These are phyloP conservation scores for Candida fluviatilis DNA, from an alignment of 805 yeast genomes.

Conservation along the genomic window DNA sequence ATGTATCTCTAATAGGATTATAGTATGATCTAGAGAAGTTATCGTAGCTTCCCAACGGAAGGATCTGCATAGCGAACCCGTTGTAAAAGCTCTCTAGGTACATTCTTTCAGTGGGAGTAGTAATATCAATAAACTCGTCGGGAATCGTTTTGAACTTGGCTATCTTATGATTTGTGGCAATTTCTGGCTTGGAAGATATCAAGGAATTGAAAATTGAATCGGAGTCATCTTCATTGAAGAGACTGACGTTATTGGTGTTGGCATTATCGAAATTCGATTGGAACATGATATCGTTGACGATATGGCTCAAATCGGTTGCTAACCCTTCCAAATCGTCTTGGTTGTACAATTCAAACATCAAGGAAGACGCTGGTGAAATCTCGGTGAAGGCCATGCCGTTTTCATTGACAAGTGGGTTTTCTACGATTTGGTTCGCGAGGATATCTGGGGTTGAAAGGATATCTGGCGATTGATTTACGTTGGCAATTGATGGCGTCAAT, in stretches of 20 bases:
- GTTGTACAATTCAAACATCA: slow-evolving; percentile 7
- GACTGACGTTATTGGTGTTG: background rate
- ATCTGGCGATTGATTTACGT: background rate
- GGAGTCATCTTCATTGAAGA: slow-evolving; percentile 1
- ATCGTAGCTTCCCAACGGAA: slow-evolving; percentile 37
- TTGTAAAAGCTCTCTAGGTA: slow-evolving; percentile 33
- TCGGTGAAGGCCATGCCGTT: background rate
- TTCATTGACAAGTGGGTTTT: background rate
- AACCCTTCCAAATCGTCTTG: slow-evolving; percentile 30
- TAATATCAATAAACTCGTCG: slow-evolving; percentile 24
- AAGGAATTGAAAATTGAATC: slow-evolving; percentile 3
- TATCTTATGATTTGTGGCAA: slow-evolving; percentile 5
- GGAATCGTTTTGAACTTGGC: slow-evolving; percentile 24
- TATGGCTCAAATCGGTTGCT: slow-evolving; percentile 37
- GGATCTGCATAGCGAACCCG: slow-evolving; percentile 31
- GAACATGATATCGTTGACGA: slow-evolving; percentile 36
- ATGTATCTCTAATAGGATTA: slow-evolving; percentile 59
- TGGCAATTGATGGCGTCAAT: background rate
- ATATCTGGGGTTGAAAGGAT: background rate
- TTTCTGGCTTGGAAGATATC: slow-evolving; percentile 1
- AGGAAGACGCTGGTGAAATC: slow-evolving; percentile 5
- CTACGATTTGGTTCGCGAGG: background rate
- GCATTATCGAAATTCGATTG: slow-evolving; percentile 22
- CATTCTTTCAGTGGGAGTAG: slow-evolving; percentile 22
- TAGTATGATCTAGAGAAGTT: slow-evolving; percentile 17